Evolutionary conservation across 345 rosid genomes (phyloP), one percentile per base, ranked within the genome.

Genomic region (Trapa incisa): DNA sequence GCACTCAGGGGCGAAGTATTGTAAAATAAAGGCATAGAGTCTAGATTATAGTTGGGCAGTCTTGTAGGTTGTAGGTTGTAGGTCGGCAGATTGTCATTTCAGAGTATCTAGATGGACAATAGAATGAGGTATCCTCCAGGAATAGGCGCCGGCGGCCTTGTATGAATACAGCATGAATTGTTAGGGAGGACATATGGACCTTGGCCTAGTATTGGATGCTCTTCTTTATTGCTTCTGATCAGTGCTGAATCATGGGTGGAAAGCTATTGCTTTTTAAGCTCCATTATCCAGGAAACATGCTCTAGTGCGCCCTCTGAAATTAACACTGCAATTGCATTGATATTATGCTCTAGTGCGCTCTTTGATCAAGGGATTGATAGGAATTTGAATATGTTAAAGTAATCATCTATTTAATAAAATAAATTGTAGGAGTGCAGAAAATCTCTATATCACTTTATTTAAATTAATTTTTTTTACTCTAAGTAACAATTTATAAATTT

Each of bases 61-160:
- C 38, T 66, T 54, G 80, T 75, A 76, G 29, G 29, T 22, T 54
- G 80, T 75, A 76, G 29, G 29, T 22, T 22, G 29, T 22, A 22
- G 82, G 81, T 70, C 69, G 71, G 75, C 67, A 47, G 58, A 11
- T 68, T 68, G 41, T 7, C 68, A 71, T 77, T 48, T 65, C 68
- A 76, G 74, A 6, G 32, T 11, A 5, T 52, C 50, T 7, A 60
- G 84, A 90, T 86, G 94, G 85, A 86, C 75, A 86, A 74, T 79
- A 85, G 97, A 86, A 92, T 85, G 68, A 82, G 94, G 68, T 87
- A 89, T 82, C 92, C 84, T 13, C 91, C 93, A 36, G 96, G 84
- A 41, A 80, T 84, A 57, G 89, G 90, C 29, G 73, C 68, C 15
- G 88, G 87, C 0, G 60, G 60, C 6, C 33, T 33, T n/a, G 1